Evolutionary conservation across 805 yeast genomes (phyloP).

Genomic region (Isabelozyma rhagii): DNA sequence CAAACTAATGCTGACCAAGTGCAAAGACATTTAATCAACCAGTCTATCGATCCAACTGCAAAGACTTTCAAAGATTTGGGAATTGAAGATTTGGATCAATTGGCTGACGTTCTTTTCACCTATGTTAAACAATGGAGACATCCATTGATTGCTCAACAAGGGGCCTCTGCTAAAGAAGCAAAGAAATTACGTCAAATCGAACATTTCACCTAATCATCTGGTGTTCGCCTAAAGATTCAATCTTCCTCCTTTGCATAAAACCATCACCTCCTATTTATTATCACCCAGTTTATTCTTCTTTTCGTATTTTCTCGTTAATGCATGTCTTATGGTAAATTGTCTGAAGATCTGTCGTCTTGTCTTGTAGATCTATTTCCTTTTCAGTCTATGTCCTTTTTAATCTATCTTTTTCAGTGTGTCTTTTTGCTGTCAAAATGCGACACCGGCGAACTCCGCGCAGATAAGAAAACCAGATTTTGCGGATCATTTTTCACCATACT

Average conservation of each 20-base stretch:
- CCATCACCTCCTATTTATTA: neutral
- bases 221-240: neutral
- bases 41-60: constrained; percentile 57
- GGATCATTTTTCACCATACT: neutral
- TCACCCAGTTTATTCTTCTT: neutral
- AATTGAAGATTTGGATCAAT: constrained; percentile 42
- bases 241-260: neutral
- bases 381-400: neutral
- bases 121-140: constrained; percentile 50
- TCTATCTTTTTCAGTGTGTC: too few relatives aligned
- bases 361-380: neutral
- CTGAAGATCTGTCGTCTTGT: neutral
- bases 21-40: constrained; percentile 70
- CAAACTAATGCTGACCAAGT: constrained; percentile 68
- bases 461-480: too few relatives aligned
- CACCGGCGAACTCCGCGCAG: too few relatives aligned
- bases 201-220: constrained; percentile 32
- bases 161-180: constrained; percentile 39
- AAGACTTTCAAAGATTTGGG: constrained; percentile 70
- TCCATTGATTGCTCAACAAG: constrained; percentile 46
- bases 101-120: constrained; percentile 43
- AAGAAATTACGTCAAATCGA: constrained; percentile 43
- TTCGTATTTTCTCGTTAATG: neutral
- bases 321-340: neutral
- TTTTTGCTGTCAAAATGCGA: too few relatives aligned